These are phyloP conservation scores for Claviceps sp. DNA, from an alignment of 2,329 filamentous ascomycete genomes.

Conservation along the genomic window DNA sequence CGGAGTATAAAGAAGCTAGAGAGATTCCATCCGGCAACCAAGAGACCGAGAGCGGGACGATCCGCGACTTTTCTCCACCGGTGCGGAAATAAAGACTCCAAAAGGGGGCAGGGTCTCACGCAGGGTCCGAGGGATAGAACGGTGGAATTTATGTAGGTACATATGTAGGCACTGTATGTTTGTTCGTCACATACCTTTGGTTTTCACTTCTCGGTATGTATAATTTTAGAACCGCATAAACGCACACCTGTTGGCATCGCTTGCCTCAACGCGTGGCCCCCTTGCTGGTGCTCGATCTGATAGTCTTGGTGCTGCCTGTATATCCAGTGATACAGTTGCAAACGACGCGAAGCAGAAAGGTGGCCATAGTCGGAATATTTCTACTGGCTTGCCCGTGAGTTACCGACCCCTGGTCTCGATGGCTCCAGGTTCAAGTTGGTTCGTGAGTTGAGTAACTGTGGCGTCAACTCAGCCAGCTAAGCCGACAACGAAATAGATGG, in stretches of 20 bases:
- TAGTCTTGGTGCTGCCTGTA: conserved; percentile 10
- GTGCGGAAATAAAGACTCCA: neutral
- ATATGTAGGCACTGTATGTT: too few species aligned
- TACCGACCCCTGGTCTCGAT: too few species aligned
- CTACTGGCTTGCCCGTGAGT: conserved; percentile 2
- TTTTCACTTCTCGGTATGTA: too few species aligned
- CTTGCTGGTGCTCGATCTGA: conserved; percentile 8
- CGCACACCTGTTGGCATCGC: too few species aligned
- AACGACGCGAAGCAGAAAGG: conserved; percentile 4
- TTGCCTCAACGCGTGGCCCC: too few species aligned
- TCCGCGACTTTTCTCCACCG: neutral
- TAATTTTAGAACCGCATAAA: too few species aligned
- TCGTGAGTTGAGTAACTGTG: too few species aligned
- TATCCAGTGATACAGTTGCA: conserved; percentile 7
- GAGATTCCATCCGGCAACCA: neutral
- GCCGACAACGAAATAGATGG: too few species aligned
- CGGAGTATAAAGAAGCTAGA: too few species aligned
- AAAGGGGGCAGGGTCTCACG: neutral
- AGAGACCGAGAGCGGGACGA: neutral
- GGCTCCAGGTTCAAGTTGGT: too few species aligned
- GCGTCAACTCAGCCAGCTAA: too few species aligned
- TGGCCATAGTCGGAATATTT: conserved; percentile 8
- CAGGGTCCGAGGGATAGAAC: neutral
- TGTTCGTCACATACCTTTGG: too few species aligned
- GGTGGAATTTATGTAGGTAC: neutral